phyloP scores from a whole-genome alignment of 139 green algal genomes.

The Chara braunii region DNA sequence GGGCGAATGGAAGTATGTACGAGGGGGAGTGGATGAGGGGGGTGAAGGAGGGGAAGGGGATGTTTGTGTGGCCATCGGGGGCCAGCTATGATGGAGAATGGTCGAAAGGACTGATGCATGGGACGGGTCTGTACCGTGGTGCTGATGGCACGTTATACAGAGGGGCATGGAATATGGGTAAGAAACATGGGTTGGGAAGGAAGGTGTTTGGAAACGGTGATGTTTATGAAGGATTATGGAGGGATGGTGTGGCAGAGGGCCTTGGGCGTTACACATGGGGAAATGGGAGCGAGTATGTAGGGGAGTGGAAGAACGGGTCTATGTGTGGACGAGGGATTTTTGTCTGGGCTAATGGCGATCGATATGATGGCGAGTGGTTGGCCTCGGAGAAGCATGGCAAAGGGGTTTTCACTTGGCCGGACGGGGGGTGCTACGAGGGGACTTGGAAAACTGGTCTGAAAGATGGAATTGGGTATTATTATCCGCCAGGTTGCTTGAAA shows the following conservation, averaged over 20 bases:
- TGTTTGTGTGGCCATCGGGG: slow-evolving; percentile 40
- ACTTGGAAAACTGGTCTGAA: slow-evolving; percentile 68
- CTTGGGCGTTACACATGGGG: slow-evolving; percentile 48
- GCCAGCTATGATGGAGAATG: slow-evolving; percentile 46
- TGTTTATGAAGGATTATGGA: slow-evolving; percentile 45
- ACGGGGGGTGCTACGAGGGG: slow-evolving; percentile 75
- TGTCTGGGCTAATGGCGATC: slow-evolving; percentile 72
- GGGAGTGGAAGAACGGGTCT: slow-evolving; percentile 68
- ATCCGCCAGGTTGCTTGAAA: no score
- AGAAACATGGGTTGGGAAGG: slow-evolving; percentile 44
- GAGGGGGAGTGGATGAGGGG: slow-evolving; percentile 41
- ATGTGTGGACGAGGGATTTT: slow-evolving; percentile 86
- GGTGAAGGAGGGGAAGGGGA: slow-evolving; percentile 40
- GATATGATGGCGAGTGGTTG: slow-evolving; percentile 78
- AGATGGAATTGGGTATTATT: slow-evolving; percentile 57
- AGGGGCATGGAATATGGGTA: slow-evolving; percentile 33
- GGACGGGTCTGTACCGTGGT: slow-evolving; percentile 36
- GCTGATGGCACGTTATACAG: slow-evolving; percentile 41
- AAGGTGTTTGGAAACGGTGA: slow-evolving; percentile 45
- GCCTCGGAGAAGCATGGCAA: slow-evolving; percentile 60
- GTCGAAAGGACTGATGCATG: slow-evolving; percentile 38
- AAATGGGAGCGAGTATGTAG: slow-evolving; percentile 60
- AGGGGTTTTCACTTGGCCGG: slow-evolving; percentile 73
- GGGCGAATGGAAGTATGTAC: slow-evolving; percentile 41
- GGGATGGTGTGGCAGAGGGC: slow-evolving; percentile 27